Conservation (phyloP, 1,139 yeast species). For the Magnusiomyces sp. region DNA sequence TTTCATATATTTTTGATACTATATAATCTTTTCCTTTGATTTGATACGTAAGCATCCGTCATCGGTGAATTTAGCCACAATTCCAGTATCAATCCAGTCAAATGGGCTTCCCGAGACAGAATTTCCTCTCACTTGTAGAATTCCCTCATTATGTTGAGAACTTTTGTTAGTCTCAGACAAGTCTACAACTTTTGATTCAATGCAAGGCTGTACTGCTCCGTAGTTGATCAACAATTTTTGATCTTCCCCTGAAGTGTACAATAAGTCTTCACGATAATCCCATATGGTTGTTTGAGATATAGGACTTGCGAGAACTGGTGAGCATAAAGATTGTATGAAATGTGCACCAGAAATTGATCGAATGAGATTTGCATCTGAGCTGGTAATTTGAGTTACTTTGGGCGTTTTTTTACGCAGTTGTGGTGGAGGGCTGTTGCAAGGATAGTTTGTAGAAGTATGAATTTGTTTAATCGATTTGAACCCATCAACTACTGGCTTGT, state of each 20-base stretch:
- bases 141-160: neutral
- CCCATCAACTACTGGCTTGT: conserved; percentile 19
- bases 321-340: conserved; percentile 28
- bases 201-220: conserved; percentile 32
- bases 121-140: conserved; percentile 20
- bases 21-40: neutral
- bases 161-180: conserved; percentile 15
- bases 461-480: conserved; percentile 27
- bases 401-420: neutral
- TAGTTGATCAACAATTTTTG: conserved; percentile 21
- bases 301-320: conserved; percentile 29
- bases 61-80: conserved; percentile 23
- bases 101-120: neutral
- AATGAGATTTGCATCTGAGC: conserved; percentile 25
- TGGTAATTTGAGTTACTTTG: conserved; percentile 18
- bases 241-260: neutral
- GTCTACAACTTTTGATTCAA: conserved; percentile 25
- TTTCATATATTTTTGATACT: neutral
- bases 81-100: conserved; percentile 25
- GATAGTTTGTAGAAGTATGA: conserved; percentile 19
- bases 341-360: conserved; percentile 32
- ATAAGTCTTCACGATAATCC: conserved; percentile 28
- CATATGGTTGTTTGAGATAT: conserved; percentile 31
- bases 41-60: conserved; percentile 35
- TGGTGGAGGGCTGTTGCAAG: conserved; percentile 5